phyloP scores from a whole-genome alignment of 2,329 filamentous ascomycete genomes.

The Neonectria ditissima region DNA sequence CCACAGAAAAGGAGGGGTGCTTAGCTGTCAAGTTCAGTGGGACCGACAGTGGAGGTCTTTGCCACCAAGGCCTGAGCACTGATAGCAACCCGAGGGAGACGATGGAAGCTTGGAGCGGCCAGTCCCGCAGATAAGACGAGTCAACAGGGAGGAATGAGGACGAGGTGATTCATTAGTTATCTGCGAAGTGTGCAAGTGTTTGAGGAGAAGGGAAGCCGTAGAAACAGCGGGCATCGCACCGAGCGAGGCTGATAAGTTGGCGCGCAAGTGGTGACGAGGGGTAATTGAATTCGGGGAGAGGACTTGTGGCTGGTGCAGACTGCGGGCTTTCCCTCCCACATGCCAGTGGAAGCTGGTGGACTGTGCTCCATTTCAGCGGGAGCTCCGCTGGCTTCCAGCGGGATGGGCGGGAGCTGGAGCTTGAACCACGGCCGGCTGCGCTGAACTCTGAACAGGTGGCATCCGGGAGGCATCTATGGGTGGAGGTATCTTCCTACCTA shows the following conservation, averaged over 20 bases:
- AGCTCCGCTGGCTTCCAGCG: not conserved
- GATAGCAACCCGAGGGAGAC: not conserved
- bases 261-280: conserved; percentile 1
- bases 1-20: conserved; percentile 43
- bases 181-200: too few species aligned
- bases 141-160: not conserved
- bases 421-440: not conserved
- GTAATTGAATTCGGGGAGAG: conserved; percentile 16
- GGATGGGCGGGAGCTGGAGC: not conserved
- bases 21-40: conserved; percentile 13
- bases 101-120: not conserved
- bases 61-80: conserved; percentile 32
- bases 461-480: too few species aligned
- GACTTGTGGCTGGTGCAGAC: not conserved
- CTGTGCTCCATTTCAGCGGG: conserved; percentile 1
- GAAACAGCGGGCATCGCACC: not conserved
- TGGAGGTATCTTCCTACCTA: too few species aligned
- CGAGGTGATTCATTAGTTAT: not conserved
- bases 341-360: conserved; percentile 1
- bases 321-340: not conserved
- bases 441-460: conserved; percentile 5
- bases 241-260: not conserved
- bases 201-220: conserved; percentile 1
- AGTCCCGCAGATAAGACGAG: not conserved
- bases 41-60: not conserved